Conservation (phyloP, 2,329 filamentous ascomycete genomes). For the Teratosphaeria destructans region DNA sequence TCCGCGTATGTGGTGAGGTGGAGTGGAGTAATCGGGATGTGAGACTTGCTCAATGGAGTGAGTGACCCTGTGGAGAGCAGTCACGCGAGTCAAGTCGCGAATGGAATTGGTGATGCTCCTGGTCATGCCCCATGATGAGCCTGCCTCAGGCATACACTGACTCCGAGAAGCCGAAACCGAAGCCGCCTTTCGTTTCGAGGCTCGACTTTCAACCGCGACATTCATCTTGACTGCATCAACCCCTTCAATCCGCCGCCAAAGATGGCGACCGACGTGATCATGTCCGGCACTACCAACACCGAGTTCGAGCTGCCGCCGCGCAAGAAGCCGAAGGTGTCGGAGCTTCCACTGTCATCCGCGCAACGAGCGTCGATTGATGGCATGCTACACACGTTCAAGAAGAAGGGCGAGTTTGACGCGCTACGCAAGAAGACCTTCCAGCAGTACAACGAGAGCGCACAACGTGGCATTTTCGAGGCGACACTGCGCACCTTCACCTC, state of each 20-base stretch:
- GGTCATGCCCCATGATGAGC: neutral
- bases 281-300: conserved; percentile 9
- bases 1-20: neutral
- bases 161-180: neutral
- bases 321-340: conserved; percentile 60
- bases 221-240: neutral
- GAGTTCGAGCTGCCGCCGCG: conserved; percentile 26
- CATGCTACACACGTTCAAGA: conserved; percentile 72
- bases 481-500: conserved; percentile 44
- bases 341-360: conserved; percentile 63
- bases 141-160: neutral
- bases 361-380: conserved; percentile 64
- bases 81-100: neutral
- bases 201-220: neutral
- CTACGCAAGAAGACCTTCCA: conserved; percentile 69
- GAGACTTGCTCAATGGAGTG: neutral
- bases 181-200: neutral
- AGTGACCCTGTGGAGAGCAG: neutral
- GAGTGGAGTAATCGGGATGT: too few species aligned
- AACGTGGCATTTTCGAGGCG: conserved; percentile 31
- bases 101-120: neutral
- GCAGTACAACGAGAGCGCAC: conserved; percentile 50
- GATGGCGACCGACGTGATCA: conserved; percentile 16
- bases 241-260: neutral
- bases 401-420: conserved; percentile 72